Evolutionary conservation across 75 land plant species (phyloP), one percentile per base, ranked within the genome.

Genomic region (Pinus tabuliformis): DNA sequence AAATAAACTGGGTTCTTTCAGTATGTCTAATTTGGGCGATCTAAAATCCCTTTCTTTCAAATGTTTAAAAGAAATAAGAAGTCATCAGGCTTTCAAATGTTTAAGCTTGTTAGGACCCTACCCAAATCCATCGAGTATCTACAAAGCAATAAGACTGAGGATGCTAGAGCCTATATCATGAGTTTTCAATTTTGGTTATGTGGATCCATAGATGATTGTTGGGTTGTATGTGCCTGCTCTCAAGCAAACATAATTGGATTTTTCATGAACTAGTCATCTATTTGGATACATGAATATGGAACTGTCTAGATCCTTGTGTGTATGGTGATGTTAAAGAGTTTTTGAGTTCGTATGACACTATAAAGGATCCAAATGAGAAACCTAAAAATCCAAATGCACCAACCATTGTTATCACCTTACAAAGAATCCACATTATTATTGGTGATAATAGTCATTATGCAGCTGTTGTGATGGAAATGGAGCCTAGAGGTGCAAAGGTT

Each of bases 131-230:
- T 97, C 81, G 95, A 97, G 86, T 95, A 95, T 64, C 77, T 97
- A 72, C 99, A 98, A 8, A 91, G 90, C 74, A 98, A 97, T 80
- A 97, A 92, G 84, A 98, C 99, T 18, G 95, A 92, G 71, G 99
- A 97, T 81, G 99, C 99, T 12, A 82, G 99, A 76, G 81, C 88
- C 20, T 97, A 93, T 79, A 92, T 97, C 14, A 86, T 97, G 84
- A 97, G 99, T 77, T 78, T 97, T 56, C 99, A 97, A 82, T 97
- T 94, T 76, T 97, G 99, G 99, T 91, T 97, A 45, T 98, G 99
- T 33, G 99, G 99, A 16, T 97, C 99, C 1, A 91, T 95, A 0
- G 95, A 95, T n/a, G n/a, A n/a, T n/a, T n/a, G n/a, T n/a, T n/a
- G n/a, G n/a, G n/a, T n/a, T n/a, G n/a, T n/a, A n/a, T n/a, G n/a